phyloP scores from a whole-genome alignment of 441 rosid species.

The Hura crepitans region DNA sequence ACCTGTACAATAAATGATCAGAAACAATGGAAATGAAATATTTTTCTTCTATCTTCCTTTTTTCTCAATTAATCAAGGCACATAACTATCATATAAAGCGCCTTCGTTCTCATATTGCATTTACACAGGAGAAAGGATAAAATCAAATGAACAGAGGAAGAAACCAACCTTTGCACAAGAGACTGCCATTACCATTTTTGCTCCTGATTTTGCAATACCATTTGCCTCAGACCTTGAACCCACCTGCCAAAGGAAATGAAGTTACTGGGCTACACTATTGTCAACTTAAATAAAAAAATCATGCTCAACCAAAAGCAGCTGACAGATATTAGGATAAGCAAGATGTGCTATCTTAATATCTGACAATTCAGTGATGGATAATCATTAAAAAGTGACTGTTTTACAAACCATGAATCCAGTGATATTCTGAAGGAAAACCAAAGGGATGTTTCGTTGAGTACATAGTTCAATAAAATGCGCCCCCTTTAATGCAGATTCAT shows the following conservation, averaged over 20 bases:
- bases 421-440: constrained; percentile 89
- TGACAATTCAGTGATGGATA: neutral
- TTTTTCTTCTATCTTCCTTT: constrained; percentile 2
- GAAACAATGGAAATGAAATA: neutral
- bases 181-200: constrained; percentile 99
- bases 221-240: constrained; percentile 95
- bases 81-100: neutral
- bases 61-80: neutral
- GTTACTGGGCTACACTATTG: neutral
- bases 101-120: neutral
- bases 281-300: neutral
- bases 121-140: neutral
- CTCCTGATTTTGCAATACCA: constrained; percentile 98
- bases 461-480: constrained; percentile 91
- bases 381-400: neutral
- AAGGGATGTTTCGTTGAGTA: constrained; percentile 80
- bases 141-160: neutral
- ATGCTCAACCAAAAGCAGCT: neutral
- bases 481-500: constrained; percentile 94
- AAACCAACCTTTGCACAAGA: constrained; percentile 83
- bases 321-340: neutral
- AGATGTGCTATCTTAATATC: neutral
- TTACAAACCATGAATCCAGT: constrained; percentile 89
- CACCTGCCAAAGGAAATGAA: constrained; percentile 43
- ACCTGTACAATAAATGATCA: constrained; percentile 44